phyloP scores from a whole-genome alignment of 2,329 filamentous ascomycete genomes.

The Epichloe elymi region DNA sequence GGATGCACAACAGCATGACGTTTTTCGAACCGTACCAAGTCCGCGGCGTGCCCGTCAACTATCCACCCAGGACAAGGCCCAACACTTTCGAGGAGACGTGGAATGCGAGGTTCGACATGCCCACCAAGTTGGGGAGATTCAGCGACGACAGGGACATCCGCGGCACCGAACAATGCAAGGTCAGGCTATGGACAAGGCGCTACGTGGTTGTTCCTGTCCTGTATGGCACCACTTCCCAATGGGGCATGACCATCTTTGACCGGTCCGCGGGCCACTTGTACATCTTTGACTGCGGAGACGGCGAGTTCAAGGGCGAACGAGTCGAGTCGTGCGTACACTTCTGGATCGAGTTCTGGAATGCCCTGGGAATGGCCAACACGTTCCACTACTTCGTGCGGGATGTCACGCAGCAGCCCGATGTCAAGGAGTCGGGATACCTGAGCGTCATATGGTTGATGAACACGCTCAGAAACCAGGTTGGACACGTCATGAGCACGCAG shows the following conservation, averaged over 20 bases:
- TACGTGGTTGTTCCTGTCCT: slow-evolving; percentile 10
- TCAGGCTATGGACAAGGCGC: slow-evolving; percentile 3
- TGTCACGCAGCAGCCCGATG: slow-evolving; percentile 1
- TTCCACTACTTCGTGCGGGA: slow-evolving; percentile 10
- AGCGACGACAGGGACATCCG: not conserved
- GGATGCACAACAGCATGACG: slow-evolving; percentile 8
- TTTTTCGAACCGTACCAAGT: slow-evolving; percentile 6
- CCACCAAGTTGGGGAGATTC: slow-evolving; percentile 4
- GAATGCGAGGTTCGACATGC: slow-evolving; percentile 3
- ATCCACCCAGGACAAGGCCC: not conserved
- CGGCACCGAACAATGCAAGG: not conserved
- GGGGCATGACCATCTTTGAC: slow-evolving; percentile 13
- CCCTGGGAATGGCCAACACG: slow-evolving; percentile 7
- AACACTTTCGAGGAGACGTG: not conserved
- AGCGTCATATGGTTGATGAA: slow-evolving; percentile 9
- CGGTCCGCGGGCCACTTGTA: slow-evolving; percentile 8
- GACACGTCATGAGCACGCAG: slow-evolving; percentile 1
- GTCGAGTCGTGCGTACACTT: slow-evolving; percentile 8
- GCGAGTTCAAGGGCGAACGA: slow-evolving; percentile 3
- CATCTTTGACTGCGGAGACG: slow-evolving; percentile 10
- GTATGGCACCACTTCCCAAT: slow-evolving; percentile 4
- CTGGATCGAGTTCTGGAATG: slow-evolving; percentile 11
- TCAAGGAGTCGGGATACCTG: slow-evolving; percentile 7
- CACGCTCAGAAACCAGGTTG: slow-evolving; percentile 9
- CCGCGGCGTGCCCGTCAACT: not conserved